phyloP scores from a whole-genome alignment of 306 rosid species.

The Pueraria montana region DNA sequence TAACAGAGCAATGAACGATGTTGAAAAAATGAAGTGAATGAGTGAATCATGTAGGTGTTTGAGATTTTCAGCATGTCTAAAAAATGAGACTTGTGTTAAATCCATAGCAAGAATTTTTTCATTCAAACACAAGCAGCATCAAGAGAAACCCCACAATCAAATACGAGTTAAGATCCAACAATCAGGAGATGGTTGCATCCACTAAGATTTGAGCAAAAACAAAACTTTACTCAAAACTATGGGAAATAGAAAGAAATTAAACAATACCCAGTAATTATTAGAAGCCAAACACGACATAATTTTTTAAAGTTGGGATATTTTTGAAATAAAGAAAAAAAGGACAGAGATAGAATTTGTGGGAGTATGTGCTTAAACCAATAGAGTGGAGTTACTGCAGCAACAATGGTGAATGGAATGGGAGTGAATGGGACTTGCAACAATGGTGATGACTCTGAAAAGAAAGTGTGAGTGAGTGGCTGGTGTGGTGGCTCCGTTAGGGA shows the following conservation, averaged over 20 bases:
- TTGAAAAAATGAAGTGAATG: too few relatives aligned
- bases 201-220: slow-evolving; percentile 34
- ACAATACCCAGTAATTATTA: slow-evolving; percentile 9
- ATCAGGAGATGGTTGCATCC: slow-evolving; percentile 40
- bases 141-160: slow-evolving; percentile 28
- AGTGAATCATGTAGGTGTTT: too few relatives aligned
- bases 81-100: not conserved
- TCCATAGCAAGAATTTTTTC: not conserved
- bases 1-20: too few relatives aligned
- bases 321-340: not conserved
- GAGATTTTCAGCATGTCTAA: slow-evolving; percentile 22
- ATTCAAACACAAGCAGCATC: slow-evolving; percentile 19
- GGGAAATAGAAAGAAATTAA: slow-evolving; percentile 4
- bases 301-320: not conserved
- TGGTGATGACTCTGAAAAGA: too few relatives aligned
- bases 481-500: too few relatives aligned
- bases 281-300: slow-evolving; percentile 35
- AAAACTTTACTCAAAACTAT: not conserved
- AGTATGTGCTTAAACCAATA: too few relatives aligned
- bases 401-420: too few relatives aligned
- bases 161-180: slow-evolving; percentile 48
- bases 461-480: too few relatives aligned
- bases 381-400: too few relatives aligned
- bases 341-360: slow-evolving; percentile 37
- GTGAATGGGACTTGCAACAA: too few relatives aligned